Percentiles rank a stretch among this genome's conserved stretches.
These are phyloP conservation scores for Spergularia bocconei DNA, from an alignment of 148 eudicot genomes.

Conservation along the genomic window DNA sequence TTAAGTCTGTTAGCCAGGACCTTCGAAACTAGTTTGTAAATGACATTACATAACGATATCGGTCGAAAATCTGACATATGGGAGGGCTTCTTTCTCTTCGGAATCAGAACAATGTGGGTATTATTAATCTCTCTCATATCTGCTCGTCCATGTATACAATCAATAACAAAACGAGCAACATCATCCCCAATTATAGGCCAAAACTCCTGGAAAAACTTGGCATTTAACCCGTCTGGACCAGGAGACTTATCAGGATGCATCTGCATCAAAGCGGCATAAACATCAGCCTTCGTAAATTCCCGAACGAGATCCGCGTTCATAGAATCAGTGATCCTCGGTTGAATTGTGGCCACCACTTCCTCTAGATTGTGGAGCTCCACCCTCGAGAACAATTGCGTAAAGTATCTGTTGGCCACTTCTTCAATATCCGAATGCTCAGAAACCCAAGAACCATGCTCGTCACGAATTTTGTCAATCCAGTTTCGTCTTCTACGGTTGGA, in stretches of 20 bases:
- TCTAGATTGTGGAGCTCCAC: not conserved
- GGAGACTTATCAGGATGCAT: not conserved
- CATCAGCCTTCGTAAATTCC: not conserved
- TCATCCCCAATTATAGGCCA: not conserved
- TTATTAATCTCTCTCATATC: not conserved
- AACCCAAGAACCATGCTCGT: not conserved
- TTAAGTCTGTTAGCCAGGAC: not conserved
- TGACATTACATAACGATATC: not conserved
- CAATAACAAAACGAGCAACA: not conserved
- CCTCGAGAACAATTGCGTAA: not conserved
- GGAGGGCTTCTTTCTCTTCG: not conserved
- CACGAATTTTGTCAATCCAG: not conserved
- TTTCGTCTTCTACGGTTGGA: not conserved
- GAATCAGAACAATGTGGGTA: not conserved
- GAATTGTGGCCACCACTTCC: not conserved
- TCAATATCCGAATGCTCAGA: not conserved
- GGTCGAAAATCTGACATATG: not conserved
- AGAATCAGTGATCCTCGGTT: not conserved
- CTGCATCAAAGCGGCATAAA: not conserved
- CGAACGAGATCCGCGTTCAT: not conserved
- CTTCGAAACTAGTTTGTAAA: not conserved
- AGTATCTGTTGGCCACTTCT: not conserved
- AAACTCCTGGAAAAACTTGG: not conserved
- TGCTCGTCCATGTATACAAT: too few relatives aligned
- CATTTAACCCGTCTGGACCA: not conserved